Base-by-base conservation (phyloP, 2,329 filamentous ascomycete species). In the Nigrospora osmanthi region DNA sequence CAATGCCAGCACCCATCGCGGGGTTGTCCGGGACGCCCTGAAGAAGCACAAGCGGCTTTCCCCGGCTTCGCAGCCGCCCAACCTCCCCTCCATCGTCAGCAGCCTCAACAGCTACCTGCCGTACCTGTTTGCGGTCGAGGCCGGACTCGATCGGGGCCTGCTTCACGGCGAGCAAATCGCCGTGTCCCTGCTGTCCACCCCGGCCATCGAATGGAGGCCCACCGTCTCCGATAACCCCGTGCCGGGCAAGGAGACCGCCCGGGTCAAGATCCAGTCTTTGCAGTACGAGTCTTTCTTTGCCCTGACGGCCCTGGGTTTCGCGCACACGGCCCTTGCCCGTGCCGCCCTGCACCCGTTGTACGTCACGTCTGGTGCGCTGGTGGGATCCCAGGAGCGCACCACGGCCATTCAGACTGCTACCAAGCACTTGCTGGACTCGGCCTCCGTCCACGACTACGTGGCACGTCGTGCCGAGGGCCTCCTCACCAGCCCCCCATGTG, bases 41-140 rank as follows among this genome's bases (percentile, higher is more conserved):
- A 97, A 97, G 68, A 82, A 82, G 55, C 83, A 96, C 72, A 97
- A 95, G 66, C 82, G 89, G 43, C 78, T 95, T n/a, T 76, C 87
- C 4, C 73, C 85, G 10, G 62, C 78, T 11, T 81, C 86, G 19
- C 87, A 89, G 62, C 69, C 80, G 6, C 72, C 82, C 17, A 82
- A 89, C 58, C 75, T 98, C 6, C 72, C 80, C 19, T 76, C 77
- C 6, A 73, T 97, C 34, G 72, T 87, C 44, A 75, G 81, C 32
- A 78, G 81, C 35, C 60, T 95, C 11, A 82, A 83, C 47, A 76
- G 76, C 48, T 98, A 97, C 59, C 71, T 96, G 11, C 89, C 90
- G 0, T 94, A 91, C 57, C 75, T 96, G 1, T 72, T 93, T 38
- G 83, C 87, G 11, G 70, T 96, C 19, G 85, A 90, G 56, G 72